Evolutionary conservation across 2,329 filamentous ascomycete genomes (phyloP), one percentile per base, ranked within the genome.

Genomic region (Trematosphaeria pertusa): DNA sequence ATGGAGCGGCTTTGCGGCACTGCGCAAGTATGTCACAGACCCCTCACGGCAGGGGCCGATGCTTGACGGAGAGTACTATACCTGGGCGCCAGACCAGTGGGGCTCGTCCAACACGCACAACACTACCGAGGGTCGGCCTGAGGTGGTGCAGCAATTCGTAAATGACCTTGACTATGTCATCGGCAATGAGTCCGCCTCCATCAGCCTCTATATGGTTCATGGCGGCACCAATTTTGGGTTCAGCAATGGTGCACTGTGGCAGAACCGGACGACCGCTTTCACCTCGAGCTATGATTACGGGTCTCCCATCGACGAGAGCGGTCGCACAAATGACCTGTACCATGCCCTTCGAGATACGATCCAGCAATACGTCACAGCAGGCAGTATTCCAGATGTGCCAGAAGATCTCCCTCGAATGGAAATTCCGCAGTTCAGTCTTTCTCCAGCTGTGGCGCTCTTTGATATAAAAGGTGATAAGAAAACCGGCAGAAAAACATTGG

Each of bases 201-300:
- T 81, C 48, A 79, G 73, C 58, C 56, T 81, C 43, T 81, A 80
- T 58, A 80, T 81, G 78, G 76, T 81, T 48, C 78, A 81, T 50
- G 79, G 79, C 3, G 78, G 78, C 1, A 81, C 78, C 2, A 81
- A 79, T 46, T 81, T 75, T 48, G 79, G 70, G 0, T 78, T 79
- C 48, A 63, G 74, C 17, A 79, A 75, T 54, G 78, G 78, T 6
- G 75, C 73, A 1, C 59, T 77, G 9, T 78, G 74, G 71, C 65
- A 67, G 37, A 71, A 75, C 41, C 62, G 63, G 7, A 69, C 72
- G 14, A 70, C 69, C 5, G 67, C 66, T 14, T 73, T 78, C 37
- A 79, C 73, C 0, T 74, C 75, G 2, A 78, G 74, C 48, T 81
- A 81, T 50, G 78, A 81, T 55, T 81, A 81, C 39, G 77, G 76